Evolutionary conservation across 2,329 filamentous ascomycete genomes (phyloP), one percentile per base, ranked within the genome.

Genomic region (Clonostachys rosea): DNA sequence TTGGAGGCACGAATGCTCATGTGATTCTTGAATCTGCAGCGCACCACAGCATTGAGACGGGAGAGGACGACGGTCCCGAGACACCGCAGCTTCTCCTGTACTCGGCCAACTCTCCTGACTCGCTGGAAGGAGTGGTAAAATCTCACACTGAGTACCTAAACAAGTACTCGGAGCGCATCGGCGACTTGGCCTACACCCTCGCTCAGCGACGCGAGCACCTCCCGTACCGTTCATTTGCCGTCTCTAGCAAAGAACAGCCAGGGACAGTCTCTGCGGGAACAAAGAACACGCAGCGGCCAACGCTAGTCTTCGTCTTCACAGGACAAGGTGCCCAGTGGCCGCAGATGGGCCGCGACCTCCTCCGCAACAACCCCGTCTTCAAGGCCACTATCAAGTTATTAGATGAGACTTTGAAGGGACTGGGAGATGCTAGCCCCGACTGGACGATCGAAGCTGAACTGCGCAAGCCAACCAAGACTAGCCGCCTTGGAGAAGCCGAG

Each of bases 1-100:
- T 64, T 34, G 69, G 69, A 0, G 68, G 69, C 0, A 51, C 62
- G 5, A 70, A 71, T 44, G 65, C 57, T 1, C 68, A 71, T 36
- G 59, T 61, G 24, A 30, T 66, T 13, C 17, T 55, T 6, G 52
- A 45, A 18, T 57, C 56, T 4, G 56, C 54, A 20, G 53, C 5
- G n/a, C 36, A 39, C 17, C 40, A 40, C 16, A 41, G 20, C 40
- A 42, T 24, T 36, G 20, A 48, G 16, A 46, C 2, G 2, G 34
- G 33, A n/a, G 11, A 16, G 5, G 30, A 39, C 10, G 36, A 39
- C 7, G 36, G 36, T 11, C 36, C 36, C 14, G 36, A 39, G 36
- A 39, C n/a, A 18, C 37, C 47, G 7, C 44, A 50, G 6, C 47
- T 56, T 12, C 41, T 58, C 14, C 14, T 56, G 6, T 55, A 45